Base-by-base conservation (phyloP, 148 eudicot genomes). In the Tetragonia tetragonoides region DNA sequence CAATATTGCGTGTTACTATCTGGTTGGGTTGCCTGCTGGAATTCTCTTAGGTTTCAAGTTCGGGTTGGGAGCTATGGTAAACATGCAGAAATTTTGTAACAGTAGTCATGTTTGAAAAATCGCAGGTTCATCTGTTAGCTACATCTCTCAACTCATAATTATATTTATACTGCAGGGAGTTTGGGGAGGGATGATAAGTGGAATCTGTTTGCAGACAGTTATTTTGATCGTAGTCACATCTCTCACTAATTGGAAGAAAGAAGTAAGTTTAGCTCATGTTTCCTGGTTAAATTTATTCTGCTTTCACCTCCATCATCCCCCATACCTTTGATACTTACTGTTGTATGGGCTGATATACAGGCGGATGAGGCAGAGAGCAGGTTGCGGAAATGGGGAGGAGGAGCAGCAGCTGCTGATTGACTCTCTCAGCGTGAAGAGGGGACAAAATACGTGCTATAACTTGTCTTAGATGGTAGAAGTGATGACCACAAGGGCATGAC, bases 181-280 rank as follows among this genome's bases (percentile, higher is more conserved):
- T 44, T 92, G 97, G 96, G 85, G 96, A n/a, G 96, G 96, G 40
- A 86, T 91, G 96, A 83, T 89, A 28, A 91, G 89, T 61, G 97
- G 97, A 79, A 89, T 90, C 57, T 73, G 80, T 61, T 77, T 90
- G 86, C 97, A 92, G 76, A 92, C 97, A 11, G 28, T 80, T 3
- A 88, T 92, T 82, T 70, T 92, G 77, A 76, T 92, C 57, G 62
- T 75, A 42, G 77, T 92, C 66, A 79, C 83, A 62, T 72, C 91
- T 2, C 75, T 83, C 62, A 90, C 88, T 62, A 89, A 92, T 73
- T 92, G 97, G 97, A 81, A 75, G 20, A 89, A 88, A 74, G 97
- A 92, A 79, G 97, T 92, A 34, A 65, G 92, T 64, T 80, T 59
- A 20, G 7, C 71, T 38, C 40, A 23, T 37, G 7, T 10, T 37